phyloP scores from a whole-genome alignment of 2,329 filamentous ascomycete species.

The Venturia oleaginea region DNA sequence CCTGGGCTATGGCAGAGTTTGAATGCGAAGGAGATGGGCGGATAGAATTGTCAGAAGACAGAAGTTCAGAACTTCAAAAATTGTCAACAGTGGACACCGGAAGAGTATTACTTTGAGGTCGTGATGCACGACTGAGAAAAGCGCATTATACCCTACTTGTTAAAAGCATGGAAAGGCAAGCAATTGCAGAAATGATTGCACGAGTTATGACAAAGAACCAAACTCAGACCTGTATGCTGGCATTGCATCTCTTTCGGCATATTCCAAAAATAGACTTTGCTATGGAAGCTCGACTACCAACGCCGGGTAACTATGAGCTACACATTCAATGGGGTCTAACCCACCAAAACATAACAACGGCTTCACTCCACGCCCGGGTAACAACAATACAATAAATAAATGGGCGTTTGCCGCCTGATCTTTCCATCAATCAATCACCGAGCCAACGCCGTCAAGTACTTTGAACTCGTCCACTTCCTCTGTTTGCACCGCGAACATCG shows the following conservation, averaged over 20 bases:
- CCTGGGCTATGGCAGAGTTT: conserved; percentile 4
- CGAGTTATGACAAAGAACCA: not conserved
- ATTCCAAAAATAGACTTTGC: not conserved
- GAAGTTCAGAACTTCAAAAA: not conserved
- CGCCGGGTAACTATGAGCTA: not conserved
- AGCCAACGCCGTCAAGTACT: not conserved
- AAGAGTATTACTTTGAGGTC: not conserved
- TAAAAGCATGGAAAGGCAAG: not conserved
- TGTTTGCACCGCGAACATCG: not conserved
- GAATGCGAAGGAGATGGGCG: not conserved
- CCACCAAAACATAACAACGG: not conserved
- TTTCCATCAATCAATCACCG: not conserved
- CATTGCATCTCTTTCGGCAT: not conserved
- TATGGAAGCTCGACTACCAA: not conserved
- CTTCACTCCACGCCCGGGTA: not conserved
- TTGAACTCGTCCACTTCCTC: no score
- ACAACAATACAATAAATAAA: not conserved
- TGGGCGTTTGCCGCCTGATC: not conserved
- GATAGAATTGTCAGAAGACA: not conserved
- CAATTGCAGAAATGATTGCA: not conserved
- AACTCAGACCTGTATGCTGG: not conserved
- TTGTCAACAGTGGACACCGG: no score
- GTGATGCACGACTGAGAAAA: not conserved
- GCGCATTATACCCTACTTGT: not conserved
- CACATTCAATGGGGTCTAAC: not conserved